Conservation (phyloP, 2,329 filamentous ascomycete species). For the Clarireedia paspali region DNA sequence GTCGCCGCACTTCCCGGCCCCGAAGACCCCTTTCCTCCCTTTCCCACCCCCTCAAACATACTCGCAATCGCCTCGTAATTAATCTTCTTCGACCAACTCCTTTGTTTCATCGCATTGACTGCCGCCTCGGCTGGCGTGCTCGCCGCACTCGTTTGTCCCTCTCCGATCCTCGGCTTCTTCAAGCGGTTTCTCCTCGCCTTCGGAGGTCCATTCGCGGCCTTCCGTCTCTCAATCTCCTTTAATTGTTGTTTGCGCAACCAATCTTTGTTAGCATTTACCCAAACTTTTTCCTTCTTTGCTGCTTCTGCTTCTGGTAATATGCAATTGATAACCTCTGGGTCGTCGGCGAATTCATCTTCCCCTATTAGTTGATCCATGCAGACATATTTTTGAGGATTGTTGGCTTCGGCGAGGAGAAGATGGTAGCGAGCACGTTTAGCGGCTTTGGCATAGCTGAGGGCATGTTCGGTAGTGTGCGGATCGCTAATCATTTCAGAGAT, state of each 20-base stretch:
- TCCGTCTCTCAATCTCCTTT: slow-evolving; percentile 69
- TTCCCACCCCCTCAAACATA: slow-evolving; percentile 29
- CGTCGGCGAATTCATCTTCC: slow-evolving; percentile 80
- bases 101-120: slow-evolving; percentile 57
- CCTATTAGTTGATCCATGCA: slow-evolving; percentile 59
- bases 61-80: slow-evolving; percentile 58
- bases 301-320: slow-evolving; percentile 66
- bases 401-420: slow-evolving; percentile 43
- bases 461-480: slow-evolving; percentile 48
- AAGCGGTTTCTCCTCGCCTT: slow-evolving; percentile 51
- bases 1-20: slow-evolving; percentile 43
- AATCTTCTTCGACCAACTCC: slow-evolving; percentile 65
- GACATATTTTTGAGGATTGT: slow-evolving; percentile 40
- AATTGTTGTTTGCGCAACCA: slow-evolving; percentile 83
- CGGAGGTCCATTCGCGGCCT: slow-evolving; percentile 44
- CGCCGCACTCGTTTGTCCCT: slow-evolving; percentile 58
- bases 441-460: slow-evolving; percentile 49
- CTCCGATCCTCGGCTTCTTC: slow-evolving; percentile 52
- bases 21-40: slow-evolving; percentile 16
- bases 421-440: slow-evolving; percentile 47
- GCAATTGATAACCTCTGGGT: slow-evolving; percentile 79
- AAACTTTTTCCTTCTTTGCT: slow-evolving; percentile 80
- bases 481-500: slow-evolving; percentile 64
- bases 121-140: slow-evolving; percentile 63
- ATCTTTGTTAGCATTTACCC: slow-evolving; percentile 91